Evolutionary conservation across 768 basidiomycete species (phyloP).

Genomic region (Pholiota microspora): DNA sequence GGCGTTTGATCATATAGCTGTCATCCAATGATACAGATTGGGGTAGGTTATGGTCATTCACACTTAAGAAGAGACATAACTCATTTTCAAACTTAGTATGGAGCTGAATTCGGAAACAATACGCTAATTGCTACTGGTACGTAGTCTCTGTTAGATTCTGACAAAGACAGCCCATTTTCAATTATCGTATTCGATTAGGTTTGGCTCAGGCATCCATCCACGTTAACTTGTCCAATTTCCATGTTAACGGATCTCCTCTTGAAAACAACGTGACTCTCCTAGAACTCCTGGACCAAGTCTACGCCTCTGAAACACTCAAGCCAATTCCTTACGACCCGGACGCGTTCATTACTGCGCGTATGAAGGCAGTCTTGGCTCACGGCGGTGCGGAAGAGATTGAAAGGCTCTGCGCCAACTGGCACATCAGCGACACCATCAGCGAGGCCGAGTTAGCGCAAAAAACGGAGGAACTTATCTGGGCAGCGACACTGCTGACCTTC

Average conservation of each 20-base stretch:
- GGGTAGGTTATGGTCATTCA: slow-evolving; percentile 33
- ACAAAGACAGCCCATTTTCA: background rate
- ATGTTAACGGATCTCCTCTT: slow-evolving; percentile 21
- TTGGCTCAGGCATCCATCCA: slow-evolving; percentile 52
- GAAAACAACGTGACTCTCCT: slow-evolving; percentile 39
- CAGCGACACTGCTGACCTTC: slow-evolving; percentile 43
- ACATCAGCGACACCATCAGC: slow-evolving; percentile 29
- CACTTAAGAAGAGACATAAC: background rate
- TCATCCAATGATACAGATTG: slow-evolving; percentile 58
- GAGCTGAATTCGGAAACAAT: slow-evolving; percentile 49
- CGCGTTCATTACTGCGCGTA: slow-evolving; percentile 34
- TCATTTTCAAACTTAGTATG: slow-evolving; percentile 36
- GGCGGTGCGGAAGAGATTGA: slow-evolving; percentile 44
- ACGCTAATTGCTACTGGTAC: slow-evolving; percentile 49
- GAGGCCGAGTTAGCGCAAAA: slow-evolving; percentile 36
- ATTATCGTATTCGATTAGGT: slow-evolving; percentile 25
- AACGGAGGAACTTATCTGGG: slow-evolving; percentile 51
- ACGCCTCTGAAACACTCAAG: slow-evolving; percentile 45
- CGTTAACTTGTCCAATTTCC: slow-evolving; percentile 27
- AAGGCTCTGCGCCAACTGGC: slow-evolving; percentile 40
- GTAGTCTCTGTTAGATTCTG: slow-evolving; percentile 5
- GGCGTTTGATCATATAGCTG: slow-evolving; percentile 30
- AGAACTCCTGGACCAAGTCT: slow-evolving; percentile 47
- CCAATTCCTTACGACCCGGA: slow-evolving; percentile 56
- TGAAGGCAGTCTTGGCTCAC: slow-evolving; percentile 29